Percentiles rank a stretch among this genome's conserved stretches.
phyloP scores from a whole-genome alignment of 768 basidiomycete species.

The Cubamyces sp. region DNA sequence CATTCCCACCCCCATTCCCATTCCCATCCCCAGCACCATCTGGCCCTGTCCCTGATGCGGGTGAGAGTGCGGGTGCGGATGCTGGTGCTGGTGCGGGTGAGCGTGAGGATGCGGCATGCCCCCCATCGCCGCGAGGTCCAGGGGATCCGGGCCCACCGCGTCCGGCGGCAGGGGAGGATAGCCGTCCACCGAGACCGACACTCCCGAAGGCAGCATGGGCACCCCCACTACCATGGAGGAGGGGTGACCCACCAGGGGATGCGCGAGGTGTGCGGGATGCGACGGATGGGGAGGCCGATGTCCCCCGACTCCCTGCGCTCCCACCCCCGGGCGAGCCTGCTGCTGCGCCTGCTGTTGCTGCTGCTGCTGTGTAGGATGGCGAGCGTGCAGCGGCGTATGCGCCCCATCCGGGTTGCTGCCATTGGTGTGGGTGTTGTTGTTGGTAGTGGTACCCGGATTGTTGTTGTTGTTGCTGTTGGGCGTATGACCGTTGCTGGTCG shows the following conservation, averaged over 20 bases:
- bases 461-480: constrained; percentile 26
- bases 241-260: constrained; percentile 15
- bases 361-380: constrained; percentile 32
- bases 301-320: constrained; percentile 11
- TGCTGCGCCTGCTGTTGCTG: too few species aligned
- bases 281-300: constrained; percentile 16
- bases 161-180: constrained; percentile 22
- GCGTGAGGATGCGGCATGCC: background rate
- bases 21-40: constrained; percentile 8
- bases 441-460: constrained; percentile 24
- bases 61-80: background rate
- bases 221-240: background rate
- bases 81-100: too few species aligned
- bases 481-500: constrained; percentile 16
- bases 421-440: constrained; percentile 28
- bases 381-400: constrained; percentile 38
- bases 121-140: constrained; percentile 30
- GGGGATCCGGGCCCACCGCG: constrained; percentile 24
- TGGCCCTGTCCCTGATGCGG: background rate
- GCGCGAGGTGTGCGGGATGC: constrained; percentile 21
- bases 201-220: background rate
- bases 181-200: constrained; percentile 13
- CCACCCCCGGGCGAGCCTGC: constrained; percentile 25
- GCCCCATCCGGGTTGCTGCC: constrained; percentile 37
- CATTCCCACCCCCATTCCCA: constrained; percentile 12